A percentile compares a stretch with the other conserved stretches of the same genome.
Conservation (phyloP, 495 filamentous ascomycete genomes). For the Hypoxylon subgilvum region DNA sequence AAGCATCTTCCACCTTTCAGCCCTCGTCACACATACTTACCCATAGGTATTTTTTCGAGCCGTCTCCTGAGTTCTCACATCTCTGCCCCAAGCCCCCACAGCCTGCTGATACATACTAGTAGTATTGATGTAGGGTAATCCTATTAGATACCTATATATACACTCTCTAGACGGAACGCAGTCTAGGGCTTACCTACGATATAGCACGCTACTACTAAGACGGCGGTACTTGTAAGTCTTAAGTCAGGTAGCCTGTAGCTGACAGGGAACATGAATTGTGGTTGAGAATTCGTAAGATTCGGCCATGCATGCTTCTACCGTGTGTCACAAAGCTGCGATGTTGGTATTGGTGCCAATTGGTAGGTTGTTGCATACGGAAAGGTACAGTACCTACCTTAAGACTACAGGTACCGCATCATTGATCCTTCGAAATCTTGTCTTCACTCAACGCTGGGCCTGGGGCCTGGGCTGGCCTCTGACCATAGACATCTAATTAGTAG, state of each 20-base stretch:
- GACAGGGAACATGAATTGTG: too few species aligned
- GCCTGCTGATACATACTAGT: too few species aligned
- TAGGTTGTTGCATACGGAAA: not conserved
- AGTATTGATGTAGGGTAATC: not conserved
- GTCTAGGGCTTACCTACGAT: slow-evolving; percentile 31
- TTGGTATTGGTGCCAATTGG: not conserved
- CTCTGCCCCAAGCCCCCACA: too few species aligned
- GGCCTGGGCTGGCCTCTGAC: slow-evolving; percentile 23
- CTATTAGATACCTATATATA: not conserved
- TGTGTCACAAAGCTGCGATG: not conserved
- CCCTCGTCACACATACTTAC: too few species aligned
- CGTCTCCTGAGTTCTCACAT: too few species aligned
- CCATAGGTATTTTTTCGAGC: too few species aligned
- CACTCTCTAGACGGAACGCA: slow-evolving; percentile 8
- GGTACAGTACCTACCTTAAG: slow-evolving; percentile 1
- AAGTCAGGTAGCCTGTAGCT: too few species aligned
- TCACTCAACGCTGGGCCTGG: slow-evolving; percentile 8
- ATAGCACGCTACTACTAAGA: slow-evolving; percentile 6
- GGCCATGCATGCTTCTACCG: too few species aligned
- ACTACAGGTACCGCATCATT: not conserved
- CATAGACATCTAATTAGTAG: slow-evolving; percentile 3
- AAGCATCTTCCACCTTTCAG: too few species aligned
- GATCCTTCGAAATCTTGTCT: slow-evolving; percentile 2
- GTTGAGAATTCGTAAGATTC: too few species aligned
- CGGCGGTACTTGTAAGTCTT: too few species aligned